Evolutionary conservation across 2,329 filamentous ascomycete species (phyloP).

Genomic region (Fusarium cyanostomum): DNA sequence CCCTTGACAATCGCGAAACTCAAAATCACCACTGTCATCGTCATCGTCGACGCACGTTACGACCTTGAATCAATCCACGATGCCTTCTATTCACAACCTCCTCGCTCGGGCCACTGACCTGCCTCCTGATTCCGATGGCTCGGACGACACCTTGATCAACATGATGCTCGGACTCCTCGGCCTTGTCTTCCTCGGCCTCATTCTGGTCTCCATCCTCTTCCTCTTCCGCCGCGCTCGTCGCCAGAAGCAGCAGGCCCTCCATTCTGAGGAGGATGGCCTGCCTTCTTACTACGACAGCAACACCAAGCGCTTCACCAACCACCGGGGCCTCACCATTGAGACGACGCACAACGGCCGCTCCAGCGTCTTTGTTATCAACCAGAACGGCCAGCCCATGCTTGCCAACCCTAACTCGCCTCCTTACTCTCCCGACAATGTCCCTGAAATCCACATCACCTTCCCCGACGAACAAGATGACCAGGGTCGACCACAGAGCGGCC

Average conservation of each 20-base stretch:
- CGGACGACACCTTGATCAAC: conserved; percentile 71
- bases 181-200: conserved; percentile 76
- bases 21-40: conserved; percentile 21
- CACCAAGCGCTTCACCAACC: conserved; percentile 60
- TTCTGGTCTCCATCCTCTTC: conserved; percentile 74
- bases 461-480: conserved; percentile 91
- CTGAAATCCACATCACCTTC: conserved; percentile 98
- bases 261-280: conserved; percentile 58
- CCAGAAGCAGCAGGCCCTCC: conserved; percentile 57
- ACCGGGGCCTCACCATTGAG: conserved; percentile 66
- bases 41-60: conserved; percentile 12
- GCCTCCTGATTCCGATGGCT: conserved; percentile 54
- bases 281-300: conserved; percentile 74
- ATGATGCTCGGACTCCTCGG: conserved; percentile 83
- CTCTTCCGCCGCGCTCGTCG: conserved; percentile 73
- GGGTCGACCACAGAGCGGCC: conserved; percentile 82
- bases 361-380: conserved; percentile 80
- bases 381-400: conserved; percentile 79
- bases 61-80: conserved; percentile 34
- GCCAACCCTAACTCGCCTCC: conserved; percentile 79
- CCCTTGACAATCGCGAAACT: conserved; percentile 27
- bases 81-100: conserved; percentile 41
- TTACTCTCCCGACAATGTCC: conserved; percentile 81
- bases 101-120: conserved; percentile 32
- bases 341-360: conserved; percentile 65